These are phyloP conservation scores for Sugiyamaella smithiae DNA, from an alignment of 805 yeast genomes.

Conservation along the genomic window DNA sequence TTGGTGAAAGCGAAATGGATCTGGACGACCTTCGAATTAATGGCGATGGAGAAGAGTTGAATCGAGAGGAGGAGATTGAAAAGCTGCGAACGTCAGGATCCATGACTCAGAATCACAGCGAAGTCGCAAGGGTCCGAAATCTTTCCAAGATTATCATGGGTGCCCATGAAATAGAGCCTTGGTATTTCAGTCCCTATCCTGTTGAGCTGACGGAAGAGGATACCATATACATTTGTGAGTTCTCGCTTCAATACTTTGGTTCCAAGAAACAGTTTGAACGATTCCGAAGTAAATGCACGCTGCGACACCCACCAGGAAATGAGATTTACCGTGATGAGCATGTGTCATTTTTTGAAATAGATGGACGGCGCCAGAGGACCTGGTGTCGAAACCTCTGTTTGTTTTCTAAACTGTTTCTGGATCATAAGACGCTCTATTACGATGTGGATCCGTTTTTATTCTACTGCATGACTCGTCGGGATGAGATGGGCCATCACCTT, in stretches of 20 bases:
- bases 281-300: conserved; percentile 79
- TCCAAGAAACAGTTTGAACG: conserved; percentile 89
- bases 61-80: conserved; percentile 89
- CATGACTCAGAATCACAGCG: conserved; percentile 86
- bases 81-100: conserved; percentile 93
- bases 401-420: conserved; percentile 83
- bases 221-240: conserved; percentile 85
- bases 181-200: conserved; percentile 99
- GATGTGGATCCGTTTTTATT: conserved; percentile 98
- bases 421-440: conserved; percentile 93
- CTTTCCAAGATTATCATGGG: conserved; percentile 78
- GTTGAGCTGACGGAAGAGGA: conserved; percentile 91
- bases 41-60: conserved; percentile 64
- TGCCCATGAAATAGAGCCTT: conserved; percentile 89
- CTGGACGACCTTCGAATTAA: conserved; percentile 82
- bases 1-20: conserved; percentile 53
- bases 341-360: conserved; percentile 95
- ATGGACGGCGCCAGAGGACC: conserved; percentile 91
- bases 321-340: conserved; percentile 92
- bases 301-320: conserved; percentile 97
- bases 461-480: conserved; percentile 90
- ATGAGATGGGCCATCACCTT: conserved; percentile 88
- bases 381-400: conserved; percentile 97
- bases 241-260: conserved; percentile 83
- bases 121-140: conserved; percentile 88